phyloP scores from a whole-genome alignment of 2,329 filamentous ascomycete species.

The Trichoderma oligosporum region DNA sequence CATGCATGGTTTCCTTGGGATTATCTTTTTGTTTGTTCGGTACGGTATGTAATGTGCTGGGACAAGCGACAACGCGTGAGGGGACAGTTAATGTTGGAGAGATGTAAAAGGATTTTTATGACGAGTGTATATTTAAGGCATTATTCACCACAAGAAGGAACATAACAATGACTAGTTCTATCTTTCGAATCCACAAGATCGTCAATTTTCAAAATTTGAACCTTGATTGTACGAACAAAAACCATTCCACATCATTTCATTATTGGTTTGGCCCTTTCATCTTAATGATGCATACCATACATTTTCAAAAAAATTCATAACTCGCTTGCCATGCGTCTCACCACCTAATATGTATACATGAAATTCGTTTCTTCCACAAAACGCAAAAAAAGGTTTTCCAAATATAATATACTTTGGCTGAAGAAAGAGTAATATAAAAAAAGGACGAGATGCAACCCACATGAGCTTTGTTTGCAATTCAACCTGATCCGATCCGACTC shows the following conservation, averaged over 20 bases:
- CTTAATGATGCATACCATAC: not conserved
- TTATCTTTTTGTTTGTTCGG: not conserved
- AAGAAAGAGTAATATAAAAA: not conserved
- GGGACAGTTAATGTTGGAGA: not conserved
- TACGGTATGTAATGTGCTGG: not conserved
- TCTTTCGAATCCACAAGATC: no score
- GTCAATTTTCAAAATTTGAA: not conserved
- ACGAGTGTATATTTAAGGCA: not conserved
- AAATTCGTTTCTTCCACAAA: not conserved
- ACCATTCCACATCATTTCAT: not conserved
- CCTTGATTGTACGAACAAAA: not conserved
- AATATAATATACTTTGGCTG: not conserved
- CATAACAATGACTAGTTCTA: not conserved
- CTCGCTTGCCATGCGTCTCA: not conserved
- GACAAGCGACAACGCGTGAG: not conserved
- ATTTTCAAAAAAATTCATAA: not conserved
- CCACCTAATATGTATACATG: not conserved
- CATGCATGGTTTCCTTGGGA: not conserved
- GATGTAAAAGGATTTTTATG: constrained; percentile 1
- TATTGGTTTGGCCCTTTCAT: not conserved
- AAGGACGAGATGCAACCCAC: no score
- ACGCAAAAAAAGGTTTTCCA: not conserved
- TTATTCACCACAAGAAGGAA: not conserved
- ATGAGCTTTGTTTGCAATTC: no score
- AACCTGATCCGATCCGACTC: no score